phyloP scores from a whole-genome alignment of 768 basidiomycete genomes.

The Boletus tylopilopsis region DNA sequence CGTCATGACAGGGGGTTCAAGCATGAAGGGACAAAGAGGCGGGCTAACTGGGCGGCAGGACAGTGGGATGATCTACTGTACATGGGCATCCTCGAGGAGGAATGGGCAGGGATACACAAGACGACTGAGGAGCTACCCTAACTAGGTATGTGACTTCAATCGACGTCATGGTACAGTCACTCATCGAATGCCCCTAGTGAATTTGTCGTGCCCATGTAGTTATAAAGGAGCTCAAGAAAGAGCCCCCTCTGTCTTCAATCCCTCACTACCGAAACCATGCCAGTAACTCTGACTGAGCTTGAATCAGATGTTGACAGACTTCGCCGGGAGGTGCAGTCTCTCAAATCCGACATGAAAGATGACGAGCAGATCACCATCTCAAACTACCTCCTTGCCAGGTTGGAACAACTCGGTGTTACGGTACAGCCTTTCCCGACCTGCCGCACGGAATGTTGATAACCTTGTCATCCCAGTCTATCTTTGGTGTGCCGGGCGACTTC shows the following conservation, averaged over 20 bases:
- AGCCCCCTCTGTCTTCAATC: background rate
- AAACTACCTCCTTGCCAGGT: slow-evolving; percentile 57
- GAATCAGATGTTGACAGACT: slow-evolving; percentile 47
- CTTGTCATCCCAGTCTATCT: slow-evolving; percentile 53
- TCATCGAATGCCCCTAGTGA: too few relatives aligned
- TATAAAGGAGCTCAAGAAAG: background rate
- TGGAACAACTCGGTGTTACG: slow-evolving; percentile 62
- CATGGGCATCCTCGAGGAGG: slow-evolving; percentile 34
- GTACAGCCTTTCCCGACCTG: slow-evolving; percentile 31
- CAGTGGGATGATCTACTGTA: slow-evolving; percentile 32
- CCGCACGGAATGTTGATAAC: background rate
- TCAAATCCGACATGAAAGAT: slow-evolving; percentile 31
- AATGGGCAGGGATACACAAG: slow-evolving; percentile 20
- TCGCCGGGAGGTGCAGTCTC: slow-evolving; percentile 41
- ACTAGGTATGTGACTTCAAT: background rate
- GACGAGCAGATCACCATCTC: slow-evolving; percentile 49
- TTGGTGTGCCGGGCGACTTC: slow-evolving; percentile 87
- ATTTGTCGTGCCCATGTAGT: background rate
- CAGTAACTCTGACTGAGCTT: slow-evolving; percentile 20
- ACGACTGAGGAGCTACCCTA: slow-evolving; percentile 3
- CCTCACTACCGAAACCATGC: slow-evolving; percentile 9
- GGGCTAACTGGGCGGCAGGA: slow-evolving; percentile 29
- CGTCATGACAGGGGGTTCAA: slow-evolving; percentile 27
- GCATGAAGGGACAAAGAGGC: slow-evolving; percentile 31
- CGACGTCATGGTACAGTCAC: background rate